Evolutionary conservation across 2,329 filamentous ascomycete species (phyloP).

Genomic region (Cordyceps fumosorosea): DNA sequence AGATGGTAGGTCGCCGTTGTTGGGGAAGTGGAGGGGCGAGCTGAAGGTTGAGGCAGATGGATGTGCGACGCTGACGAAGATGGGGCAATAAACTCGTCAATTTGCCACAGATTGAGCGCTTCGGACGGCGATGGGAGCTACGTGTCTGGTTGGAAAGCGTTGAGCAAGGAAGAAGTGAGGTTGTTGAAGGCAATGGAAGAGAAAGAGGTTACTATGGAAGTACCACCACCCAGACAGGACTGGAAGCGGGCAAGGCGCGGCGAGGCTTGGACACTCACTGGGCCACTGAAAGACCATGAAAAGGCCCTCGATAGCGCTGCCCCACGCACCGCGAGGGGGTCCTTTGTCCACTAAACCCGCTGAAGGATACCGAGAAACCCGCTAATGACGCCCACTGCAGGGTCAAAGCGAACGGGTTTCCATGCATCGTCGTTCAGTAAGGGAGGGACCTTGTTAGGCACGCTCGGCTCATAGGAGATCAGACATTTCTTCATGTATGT

Average conservation of each 20-base stretch:
- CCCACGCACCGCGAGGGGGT: background rate
- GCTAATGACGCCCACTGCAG: constrained; percentile 3
- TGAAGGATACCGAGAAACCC: background rate
- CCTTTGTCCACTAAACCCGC: constrained; percentile 4
- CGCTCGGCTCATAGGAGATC: background rate
- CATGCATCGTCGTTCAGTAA: background rate
- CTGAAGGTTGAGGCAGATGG: background rate
- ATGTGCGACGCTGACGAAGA: background rate
- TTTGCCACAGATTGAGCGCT: background rate
- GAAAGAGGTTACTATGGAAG: background rate
- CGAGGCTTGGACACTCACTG: too few relatives aligned
- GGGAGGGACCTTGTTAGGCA: background rate
- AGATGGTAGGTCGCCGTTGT: background rate
- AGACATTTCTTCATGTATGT: background rate
- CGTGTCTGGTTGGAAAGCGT: background rate
- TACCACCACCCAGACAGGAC: background rate
- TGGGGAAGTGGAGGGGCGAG: background rate
- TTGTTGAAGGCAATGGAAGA: background rate
- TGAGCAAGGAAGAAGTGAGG: background rate
- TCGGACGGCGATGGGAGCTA: background rate
- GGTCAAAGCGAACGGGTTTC: background rate
- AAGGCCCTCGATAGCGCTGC: constrained; percentile 1
- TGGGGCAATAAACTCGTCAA: background rate
- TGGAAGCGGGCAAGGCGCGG: background rate
- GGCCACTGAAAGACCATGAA: background rate